Conservation (phyloP, 345 rosid genomes). For the Hypericum androsaemum region DNA sequence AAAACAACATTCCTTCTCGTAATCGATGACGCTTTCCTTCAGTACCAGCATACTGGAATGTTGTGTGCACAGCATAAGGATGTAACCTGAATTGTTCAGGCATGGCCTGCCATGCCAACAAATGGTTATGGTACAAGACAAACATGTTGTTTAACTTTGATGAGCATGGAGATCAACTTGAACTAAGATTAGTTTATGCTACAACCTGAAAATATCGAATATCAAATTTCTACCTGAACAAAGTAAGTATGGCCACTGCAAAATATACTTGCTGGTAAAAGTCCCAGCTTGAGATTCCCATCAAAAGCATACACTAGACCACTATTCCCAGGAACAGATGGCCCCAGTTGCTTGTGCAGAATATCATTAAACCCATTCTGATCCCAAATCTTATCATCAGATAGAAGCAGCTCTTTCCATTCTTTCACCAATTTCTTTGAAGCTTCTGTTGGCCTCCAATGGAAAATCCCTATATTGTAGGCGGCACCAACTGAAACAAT, state of each 20-base stretch:
- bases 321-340: slow-evolving; percentile 65
- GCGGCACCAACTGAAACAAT: slow-evolving; percentile 56
- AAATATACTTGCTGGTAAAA: slow-evolving; percentile 89
- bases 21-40: slow-evolving; percentile 96
- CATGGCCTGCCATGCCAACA: slow-evolving; percentile 65
- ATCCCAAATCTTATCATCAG: slow-evolving; percentile 95
- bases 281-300: slow-evolving; percentile 86
- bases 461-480: slow-evolving; percentile 93
- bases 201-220: slow-evolving; percentile 2
- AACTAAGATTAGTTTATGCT: too few relatives aligned
- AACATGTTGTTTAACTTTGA: not conserved
- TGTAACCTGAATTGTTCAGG: slow-evolving; percentile 78
- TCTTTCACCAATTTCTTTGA: slow-evolving; percentile 78
- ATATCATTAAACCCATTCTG: slow-evolving; percentile 92
- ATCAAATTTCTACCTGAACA: slow-evolving; percentile 59
- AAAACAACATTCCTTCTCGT: slow-evolving; percentile 82
- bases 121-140: slow-evolving; percentile 10
- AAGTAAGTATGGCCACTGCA: slow-evolving; percentile 96
- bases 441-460: slow-evolving; percentile 88
- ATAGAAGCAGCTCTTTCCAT: slow-evolving; percentile 85
- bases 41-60: slow-evolving; percentile 93
- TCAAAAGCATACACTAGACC: slow-evolving; percentile 85
- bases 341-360: slow-evolving; percentile 76
- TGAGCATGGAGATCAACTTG: not conserved
- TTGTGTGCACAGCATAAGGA: slow-evolving; percentile 93